Base-by-base conservation (phyloP, 202 grass and related monocot species). In the Hordeum pubiflorum region DNA sequence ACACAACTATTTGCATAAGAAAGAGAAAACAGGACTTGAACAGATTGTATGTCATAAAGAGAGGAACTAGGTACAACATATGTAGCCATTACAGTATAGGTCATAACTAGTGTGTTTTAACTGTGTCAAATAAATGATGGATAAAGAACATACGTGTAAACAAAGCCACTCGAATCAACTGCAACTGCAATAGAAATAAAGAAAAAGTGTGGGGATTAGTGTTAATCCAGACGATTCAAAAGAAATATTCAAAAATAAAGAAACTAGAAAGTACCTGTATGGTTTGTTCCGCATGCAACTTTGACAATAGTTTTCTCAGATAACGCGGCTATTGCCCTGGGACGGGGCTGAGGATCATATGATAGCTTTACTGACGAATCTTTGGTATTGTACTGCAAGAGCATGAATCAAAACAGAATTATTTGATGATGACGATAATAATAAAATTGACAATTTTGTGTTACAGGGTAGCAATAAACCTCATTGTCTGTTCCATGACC, bases 401-500 rank as follows among this genome's bases (percentile, higher is more conserved):
- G 24, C 14, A 82, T 17, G 73, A 73, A 86, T 73, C 43, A 77
- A 79, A 62, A 52, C 66, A 81, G 40, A 69, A 32, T 57, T 61
- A 79, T 79, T 20, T 54, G 48, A 52, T 52, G 48, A 52, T 52
- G 17, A 17, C 0, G 8, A 72, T 81, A 46, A 58, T 36, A 83
- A 76, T 21, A 39, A 69, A 65, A 78, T 31, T 18, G 52, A 72
- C 13, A 43, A 6, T 0, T 34, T 54, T 59, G 29, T 37, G 26
- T 56, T 26, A 37, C 18, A 38, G 29, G 69, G 71, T 41, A 79
- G 37, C 46, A 36, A 77, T 27, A 23, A 69, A 99, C 96, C 92
- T 99, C 96, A 63, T 99, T 99, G 76, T 99, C 89, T 48, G 92
- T 99, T 82, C 96, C 96, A 89, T 99, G 96, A 54, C 96, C 96